These are phyloP conservation scores for Yamadazyma diddensiae DNA, from an alignment of 1,139 yeast genomes.

Conservation along the genomic window DNA sequence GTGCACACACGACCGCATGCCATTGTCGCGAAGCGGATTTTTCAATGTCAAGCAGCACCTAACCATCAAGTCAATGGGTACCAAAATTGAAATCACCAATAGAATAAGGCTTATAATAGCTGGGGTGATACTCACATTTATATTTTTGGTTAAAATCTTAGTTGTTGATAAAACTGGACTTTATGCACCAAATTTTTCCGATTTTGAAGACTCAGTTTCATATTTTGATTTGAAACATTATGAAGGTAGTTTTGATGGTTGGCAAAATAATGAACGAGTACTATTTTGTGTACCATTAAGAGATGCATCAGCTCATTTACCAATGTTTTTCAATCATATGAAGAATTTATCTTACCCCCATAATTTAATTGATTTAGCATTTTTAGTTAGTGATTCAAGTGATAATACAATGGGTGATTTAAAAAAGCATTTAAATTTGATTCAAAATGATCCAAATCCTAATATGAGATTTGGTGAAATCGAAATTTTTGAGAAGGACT, in stretches of 20 bases:
- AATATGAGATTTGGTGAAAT: slow-evolving; percentile 51
- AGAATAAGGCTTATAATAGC: slow-evolving; percentile 10
- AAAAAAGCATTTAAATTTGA: slow-evolving; percentile 36
- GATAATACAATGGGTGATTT: slow-evolving; percentile 56
- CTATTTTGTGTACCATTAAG: slow-evolving; percentile 58
- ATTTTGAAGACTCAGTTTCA: slow-evolving; percentile 24
- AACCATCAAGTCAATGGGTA: slow-evolving; percentile 5
- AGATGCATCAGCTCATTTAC: slow-evolving; percentile 62
- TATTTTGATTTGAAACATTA: slow-evolving; percentile 47
- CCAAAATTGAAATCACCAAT: slow-evolving; percentile 8
- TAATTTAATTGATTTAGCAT: slow-evolving; percentile 54
- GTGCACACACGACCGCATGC: no score
- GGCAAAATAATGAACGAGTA: slow-evolving; percentile 55
- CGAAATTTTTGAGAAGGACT: slow-evolving; percentile 53
- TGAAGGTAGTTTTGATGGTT: slow-evolving; percentile 46
- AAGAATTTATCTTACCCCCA: slow-evolving; percentile 57
- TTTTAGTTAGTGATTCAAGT: slow-evolving; percentile 55
- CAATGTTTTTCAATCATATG: slow-evolving; percentile 61
- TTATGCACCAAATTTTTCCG: slow-evolving; percentile 24
- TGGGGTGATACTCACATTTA: slow-evolving; percentile 6
- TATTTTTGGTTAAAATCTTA: slow-evolving; percentile 7
- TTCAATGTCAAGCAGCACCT: no score
- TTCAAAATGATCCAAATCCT: slow-evolving; percentile 43
- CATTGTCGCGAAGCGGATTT: no score
- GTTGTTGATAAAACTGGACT: slow-evolving; percentile 8